phyloP scores from a whole-genome alignment of 768 basidiomycete genomes.

The Phlebiopsis gigantea region DNA sequence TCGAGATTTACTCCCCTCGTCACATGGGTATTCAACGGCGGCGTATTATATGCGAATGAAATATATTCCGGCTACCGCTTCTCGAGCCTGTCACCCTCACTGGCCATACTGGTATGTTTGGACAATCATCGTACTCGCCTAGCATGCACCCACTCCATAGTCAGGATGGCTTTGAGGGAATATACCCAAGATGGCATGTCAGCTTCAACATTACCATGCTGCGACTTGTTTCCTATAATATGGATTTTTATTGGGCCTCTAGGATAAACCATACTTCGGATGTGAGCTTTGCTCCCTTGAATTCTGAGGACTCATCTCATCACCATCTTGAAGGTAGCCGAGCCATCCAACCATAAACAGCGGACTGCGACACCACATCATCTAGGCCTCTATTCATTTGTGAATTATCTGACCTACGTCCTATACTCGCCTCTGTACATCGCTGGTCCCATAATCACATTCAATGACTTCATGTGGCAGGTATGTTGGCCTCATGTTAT shows the following conservation, averaged over 20 bases:
- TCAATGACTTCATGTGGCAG: slow-evolving; percentile 95
- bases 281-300: background rate
- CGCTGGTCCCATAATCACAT: slow-evolving; percentile 93
- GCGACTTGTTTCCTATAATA: slow-evolving; percentile 84
- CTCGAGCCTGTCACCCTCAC: slow-evolving; percentile 43
- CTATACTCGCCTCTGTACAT: slow-evolving; percentile 94
- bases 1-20: slow-evolving; percentile 43
- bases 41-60: slow-evolving; percentile 75
- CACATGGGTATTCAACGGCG: slow-evolving; percentile 77
- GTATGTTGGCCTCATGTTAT: slow-evolving; percentile 34
- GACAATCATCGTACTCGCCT: slow-evolving; percentile 3
- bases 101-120: slow-evolving; percentile 59
- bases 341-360: slow-evolving; percentile 48
- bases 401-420: slow-evolving; percentile 78
- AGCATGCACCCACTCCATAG: background rate
- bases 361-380: slow-evolving; percentile 54
- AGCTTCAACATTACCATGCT: slow-evolving; percentile 96
- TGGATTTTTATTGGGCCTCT: slow-evolving; percentile 88
- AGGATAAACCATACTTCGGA: background rate
- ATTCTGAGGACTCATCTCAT: background rate
- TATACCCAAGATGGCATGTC: slow-evolving; percentile 90
- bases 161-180: slow-evolving; percentile 64
- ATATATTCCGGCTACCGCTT: slow-evolving; percentile 69
- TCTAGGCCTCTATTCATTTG: slow-evolving; percentile 53
- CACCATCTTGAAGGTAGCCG: slow-evolving; percentile 22